Evolutionary conservation across 2,329 filamentous ascomycete genomes (phyloP).

Genomic region (Nothophoma quercina): DNA sequence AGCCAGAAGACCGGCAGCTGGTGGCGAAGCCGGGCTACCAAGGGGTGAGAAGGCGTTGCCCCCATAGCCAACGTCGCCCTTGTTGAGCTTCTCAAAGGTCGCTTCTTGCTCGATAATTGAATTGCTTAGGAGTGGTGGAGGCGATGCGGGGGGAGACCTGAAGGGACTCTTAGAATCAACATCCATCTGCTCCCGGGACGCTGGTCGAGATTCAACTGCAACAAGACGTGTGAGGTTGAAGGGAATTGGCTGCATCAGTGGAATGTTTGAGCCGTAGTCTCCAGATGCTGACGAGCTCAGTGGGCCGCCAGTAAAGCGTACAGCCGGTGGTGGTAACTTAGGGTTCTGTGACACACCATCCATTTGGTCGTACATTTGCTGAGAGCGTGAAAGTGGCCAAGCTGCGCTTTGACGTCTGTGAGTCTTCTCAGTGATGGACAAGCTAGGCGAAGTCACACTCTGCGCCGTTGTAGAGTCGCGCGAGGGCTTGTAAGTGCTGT

Average conservation of each 20-base stretch:
- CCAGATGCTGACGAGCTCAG: constrained; percentile 31
- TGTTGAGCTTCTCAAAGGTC: constrained; percentile 72
- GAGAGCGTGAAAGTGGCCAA: constrained; percentile 36
- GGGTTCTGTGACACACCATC: constrained; percentile 35
- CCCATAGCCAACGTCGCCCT: constrained; percentile 63
- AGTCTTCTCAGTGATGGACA: constrained; percentile 37
- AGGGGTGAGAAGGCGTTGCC: constrained; percentile 44
- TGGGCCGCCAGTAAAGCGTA: constrained; percentile 41
- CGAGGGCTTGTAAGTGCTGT: constrained; percentile 79
- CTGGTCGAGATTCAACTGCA: constrained; percentile 39
- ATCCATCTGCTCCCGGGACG: constrained; percentile 45
- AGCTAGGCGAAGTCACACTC: constrained; percentile 28
- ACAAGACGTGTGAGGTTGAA: constrained; percentile 52
- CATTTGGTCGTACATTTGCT: constrained; percentile 37
- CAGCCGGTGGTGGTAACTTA: constrained; percentile 41
- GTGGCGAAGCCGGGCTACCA: constrained; percentile 62
- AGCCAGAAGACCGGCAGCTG: constrained; percentile 73
- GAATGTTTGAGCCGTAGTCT: constrained; percentile 33
- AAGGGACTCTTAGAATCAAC: constrained; percentile 37
- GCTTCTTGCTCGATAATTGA: constrained; percentile 21
- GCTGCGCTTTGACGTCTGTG: constrained; percentile 44
- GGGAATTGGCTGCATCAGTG: constrained; percentile 61
- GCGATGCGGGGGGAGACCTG: constrained; percentile 31
- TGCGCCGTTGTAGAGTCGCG: constrained; percentile 50
- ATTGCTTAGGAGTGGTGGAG: constrained; percentile 27